These are phyloP conservation scores for Angophora floribunda DNA, from an alignment of 345 rosid species.

Conservation along the genomic window DNA sequence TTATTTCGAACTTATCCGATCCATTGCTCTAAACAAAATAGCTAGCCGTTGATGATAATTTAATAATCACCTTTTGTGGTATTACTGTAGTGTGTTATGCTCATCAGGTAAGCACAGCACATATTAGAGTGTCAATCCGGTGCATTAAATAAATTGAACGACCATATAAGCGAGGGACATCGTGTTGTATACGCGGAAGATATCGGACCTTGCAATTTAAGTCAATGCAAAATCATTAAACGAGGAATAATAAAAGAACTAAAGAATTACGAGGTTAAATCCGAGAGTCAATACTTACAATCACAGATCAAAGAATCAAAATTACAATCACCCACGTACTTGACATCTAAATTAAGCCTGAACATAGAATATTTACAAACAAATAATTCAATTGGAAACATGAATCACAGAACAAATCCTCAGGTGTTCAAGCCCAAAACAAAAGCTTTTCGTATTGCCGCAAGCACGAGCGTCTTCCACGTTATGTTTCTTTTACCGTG, in stretches of 20 bases:
- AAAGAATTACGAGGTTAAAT: no score
- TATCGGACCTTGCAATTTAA: not conserved
- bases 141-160: not conserved
- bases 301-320: no score
- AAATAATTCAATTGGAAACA: not conserved
- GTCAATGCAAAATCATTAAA: not conserved
- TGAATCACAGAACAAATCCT: not conserved
- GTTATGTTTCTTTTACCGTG: not conserved
- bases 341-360: not conserved
- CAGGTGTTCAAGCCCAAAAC: not conserved
- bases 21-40: not conserved
- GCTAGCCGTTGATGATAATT: not conserved
- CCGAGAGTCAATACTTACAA: rapidly evolving
- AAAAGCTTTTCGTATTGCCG: not conserved
- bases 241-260: no score
- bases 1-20: not conserved
- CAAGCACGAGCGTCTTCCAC: not conserved
- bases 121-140: not conserved
- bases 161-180: not conserved
- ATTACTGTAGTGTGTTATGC: not conserved
- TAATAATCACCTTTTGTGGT: not conserved
- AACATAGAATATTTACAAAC: no score
- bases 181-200: not conserved
- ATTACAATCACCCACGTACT: no score
- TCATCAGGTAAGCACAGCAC: not conserved